A percentile compares a stretch with the other conserved stretches of the same genome.
Evolutionary conservation across 345 rosid genomes (phyloP).

Genomic region (Nasturtium officinale): DNA sequence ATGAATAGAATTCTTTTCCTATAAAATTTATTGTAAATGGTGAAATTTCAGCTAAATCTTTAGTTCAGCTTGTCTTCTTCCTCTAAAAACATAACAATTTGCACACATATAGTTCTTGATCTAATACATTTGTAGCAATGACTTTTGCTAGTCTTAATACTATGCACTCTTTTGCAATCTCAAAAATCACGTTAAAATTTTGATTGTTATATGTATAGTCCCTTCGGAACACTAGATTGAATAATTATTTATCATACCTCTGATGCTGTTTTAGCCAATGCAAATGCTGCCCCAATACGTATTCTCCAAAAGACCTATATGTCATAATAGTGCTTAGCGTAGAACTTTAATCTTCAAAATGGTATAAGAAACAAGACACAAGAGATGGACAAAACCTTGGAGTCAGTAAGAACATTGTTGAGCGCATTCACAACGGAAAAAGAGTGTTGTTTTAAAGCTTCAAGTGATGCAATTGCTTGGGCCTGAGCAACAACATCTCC

Average conservation of each 20-base stretch:
- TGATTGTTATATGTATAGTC: slow-evolving; percentile 49
- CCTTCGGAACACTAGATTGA: slow-evolving; percentile 10
- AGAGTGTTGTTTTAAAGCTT: slow-evolving; percentile 73
- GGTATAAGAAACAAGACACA: slow-evolving; percentile 18
- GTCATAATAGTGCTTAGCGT: slow-evolving; percentile 29
- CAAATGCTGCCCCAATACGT: slow-evolving; percentile 93
- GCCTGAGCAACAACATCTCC: slow-evolving; percentile 97
- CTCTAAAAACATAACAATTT: not conserved
- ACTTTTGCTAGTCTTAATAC: slow-evolving; percentile 22
- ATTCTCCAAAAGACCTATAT: slow-evolving; percentile 95
- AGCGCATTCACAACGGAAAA: slow-evolving; percentile 78
- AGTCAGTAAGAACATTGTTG: slow-evolving; percentile 72
- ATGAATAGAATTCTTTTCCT: not conserved
- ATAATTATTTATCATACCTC: slow-evolving; percentile 63
- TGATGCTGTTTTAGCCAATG: slow-evolving; percentile 80
- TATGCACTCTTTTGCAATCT: slow-evolving; percentile 25
- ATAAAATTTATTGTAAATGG: not conserved
- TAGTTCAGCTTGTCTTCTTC: not conserved
- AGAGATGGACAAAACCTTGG: slow-evolving; percentile 64
- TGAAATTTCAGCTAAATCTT: not conserved
- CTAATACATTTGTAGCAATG: slow-evolving; percentile 12
- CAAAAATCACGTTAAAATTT: slow-evolving; percentile 26
- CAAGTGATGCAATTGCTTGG: slow-evolving; percentile 77
- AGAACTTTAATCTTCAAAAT: slow-evolving; percentile 30
- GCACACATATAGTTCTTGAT: slow-evolving; percentile 6